Base-by-base conservation (phyloP, 2,329 filamentous ascomycete genomes). In the Orbilia blumenaviensis region DNA sequence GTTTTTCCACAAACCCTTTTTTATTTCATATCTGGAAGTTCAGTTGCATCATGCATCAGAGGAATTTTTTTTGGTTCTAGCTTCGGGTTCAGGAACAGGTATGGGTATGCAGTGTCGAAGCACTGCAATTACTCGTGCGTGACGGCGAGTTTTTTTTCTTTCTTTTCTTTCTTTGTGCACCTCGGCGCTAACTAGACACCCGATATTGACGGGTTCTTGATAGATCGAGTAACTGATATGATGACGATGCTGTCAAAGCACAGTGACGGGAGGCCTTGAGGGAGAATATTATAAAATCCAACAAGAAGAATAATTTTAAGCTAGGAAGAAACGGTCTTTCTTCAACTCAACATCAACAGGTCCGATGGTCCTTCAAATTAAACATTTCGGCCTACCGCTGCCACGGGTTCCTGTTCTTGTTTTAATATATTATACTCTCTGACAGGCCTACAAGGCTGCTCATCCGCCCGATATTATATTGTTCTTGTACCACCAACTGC, bases 331-430 rank as follows among this genome's bases (percentile, higher is more conserved):
- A 34, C 29, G 32, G 2, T 9, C 27, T 46, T n/a, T 38, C 52
- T 56, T 27, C 16, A 36, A 61, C 6, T 38, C 18, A 29, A 63
- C 60, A 27, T 38, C 18, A 29, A 63, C 60, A 27, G 29, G 52
- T 38, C 38, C 41, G 50, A 44, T 58, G 52, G 36, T 44, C 68
- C 60, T 61, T 73, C 61, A 50, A 73, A 66, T 73, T 66, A 60
- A 66, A 66, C 27, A 18, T 44, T 64, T 27, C 41, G 25, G 41
- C 42, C 27, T 32, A 29, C 32, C 25, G 25, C 52, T 36, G 27
- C n/a, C 10, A 29, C 10, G 46, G 25, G 48, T 23, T 21, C 29
- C n/a, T n/a, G n/a, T 56, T 38, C 4, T 14, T n/a, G 34, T 23
- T 38, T 38, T 56, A 36, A 46, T 46, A 46, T 46, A 38, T 3